phyloP scores from a whole-genome alignment of 108 stramenopile genomes.

The Pelagomonas calceolata region DNA sequence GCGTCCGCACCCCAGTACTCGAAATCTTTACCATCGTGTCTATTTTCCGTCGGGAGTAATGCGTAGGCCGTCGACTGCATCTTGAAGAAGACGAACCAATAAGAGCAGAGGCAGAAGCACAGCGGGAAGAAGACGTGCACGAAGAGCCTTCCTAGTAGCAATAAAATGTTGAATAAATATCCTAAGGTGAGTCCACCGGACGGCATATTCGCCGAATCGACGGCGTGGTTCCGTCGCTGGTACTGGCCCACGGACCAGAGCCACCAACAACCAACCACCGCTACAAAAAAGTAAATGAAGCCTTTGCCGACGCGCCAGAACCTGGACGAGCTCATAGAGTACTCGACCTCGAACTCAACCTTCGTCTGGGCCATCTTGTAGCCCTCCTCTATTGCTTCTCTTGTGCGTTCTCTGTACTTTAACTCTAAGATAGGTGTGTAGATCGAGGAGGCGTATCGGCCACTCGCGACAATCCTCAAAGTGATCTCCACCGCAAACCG shows the following conservation, averaged over 20 bases:
- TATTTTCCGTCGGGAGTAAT: slow-evolving; percentile 47
- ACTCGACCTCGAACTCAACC: slow-evolving; percentile 43
- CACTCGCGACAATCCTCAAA: slow-evolving; percentile 29
- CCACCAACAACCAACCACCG: slow-evolving; percentile 32
- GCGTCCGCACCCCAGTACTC: slow-evolving; percentile 50
- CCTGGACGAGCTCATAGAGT: slow-evolving; percentile 43
- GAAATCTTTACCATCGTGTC: slow-evolving; percentile 26
- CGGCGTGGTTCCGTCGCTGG: slow-evolving; percentile 32
- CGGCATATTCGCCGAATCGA: background rate
- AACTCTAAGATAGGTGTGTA: slow-evolving; percentile 49
- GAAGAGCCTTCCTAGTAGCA: background rate
- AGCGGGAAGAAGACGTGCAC: slow-evolving; percentile 14
- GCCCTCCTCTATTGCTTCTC: slow-evolving; percentile 5
- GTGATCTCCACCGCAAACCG: slow-evolving; percentile 46
- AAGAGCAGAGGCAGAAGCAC: slow-evolving; percentile 32
- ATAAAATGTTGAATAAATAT: too few species aligned
- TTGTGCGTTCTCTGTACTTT: slow-evolving; percentile 41
- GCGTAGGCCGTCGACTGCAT: slow-evolving; percentile 49
- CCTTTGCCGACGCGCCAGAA: slow-evolving; percentile 45
- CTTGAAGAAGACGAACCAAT: slow-evolving; percentile 61
- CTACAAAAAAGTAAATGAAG: slow-evolving; percentile 42
- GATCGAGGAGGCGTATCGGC: slow-evolving; percentile 31
- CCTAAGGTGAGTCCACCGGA: too few species aligned
- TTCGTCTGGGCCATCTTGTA: slow-evolving; percentile 5
- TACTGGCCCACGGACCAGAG: slow-evolving; percentile 37